Conservation (phyloP, 306 rosid species). For the Nissolia schottii region DNA sequence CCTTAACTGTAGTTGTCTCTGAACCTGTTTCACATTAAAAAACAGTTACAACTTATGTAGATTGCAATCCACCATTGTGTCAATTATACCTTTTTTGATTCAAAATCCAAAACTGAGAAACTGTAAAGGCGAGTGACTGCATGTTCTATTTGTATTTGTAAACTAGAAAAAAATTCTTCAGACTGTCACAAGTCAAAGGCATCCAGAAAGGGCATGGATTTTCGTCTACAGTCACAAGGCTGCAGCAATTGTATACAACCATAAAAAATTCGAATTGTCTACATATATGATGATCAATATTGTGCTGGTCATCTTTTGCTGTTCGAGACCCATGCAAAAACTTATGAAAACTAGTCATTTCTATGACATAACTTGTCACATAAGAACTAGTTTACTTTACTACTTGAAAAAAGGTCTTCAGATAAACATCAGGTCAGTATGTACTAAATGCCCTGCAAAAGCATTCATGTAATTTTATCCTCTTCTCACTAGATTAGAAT, state of each 20-base stretch:
- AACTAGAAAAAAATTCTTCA: background rate
- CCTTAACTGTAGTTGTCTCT: constrained; percentile 89
- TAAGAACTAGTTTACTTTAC: background rate
- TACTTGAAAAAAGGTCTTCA: background rate
- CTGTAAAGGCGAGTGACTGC: background rate
- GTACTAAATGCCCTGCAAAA: background rate
- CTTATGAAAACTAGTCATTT: background rate
- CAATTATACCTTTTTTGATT: background rate
- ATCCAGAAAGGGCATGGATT: background rate
- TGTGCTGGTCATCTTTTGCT: background rate
- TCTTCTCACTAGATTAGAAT: background rate
- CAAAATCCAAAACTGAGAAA: constrained; percentile 3
- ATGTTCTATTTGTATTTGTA: background rate
- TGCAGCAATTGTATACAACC: background rate
- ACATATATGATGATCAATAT: background rate
- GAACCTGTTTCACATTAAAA: constrained; percentile 60
- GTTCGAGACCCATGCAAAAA: background rate
- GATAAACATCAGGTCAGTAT: background rate
- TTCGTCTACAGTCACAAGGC: background rate
- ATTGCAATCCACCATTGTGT: background rate
- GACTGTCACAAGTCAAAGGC: background rate
- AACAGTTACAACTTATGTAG: background rate
- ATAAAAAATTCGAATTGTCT: background rate
- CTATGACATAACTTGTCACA: background rate
- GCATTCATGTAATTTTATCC: background rate